Base-by-base conservation (phyloP, 805 yeast species). In the Candida oleophila region DNA sequence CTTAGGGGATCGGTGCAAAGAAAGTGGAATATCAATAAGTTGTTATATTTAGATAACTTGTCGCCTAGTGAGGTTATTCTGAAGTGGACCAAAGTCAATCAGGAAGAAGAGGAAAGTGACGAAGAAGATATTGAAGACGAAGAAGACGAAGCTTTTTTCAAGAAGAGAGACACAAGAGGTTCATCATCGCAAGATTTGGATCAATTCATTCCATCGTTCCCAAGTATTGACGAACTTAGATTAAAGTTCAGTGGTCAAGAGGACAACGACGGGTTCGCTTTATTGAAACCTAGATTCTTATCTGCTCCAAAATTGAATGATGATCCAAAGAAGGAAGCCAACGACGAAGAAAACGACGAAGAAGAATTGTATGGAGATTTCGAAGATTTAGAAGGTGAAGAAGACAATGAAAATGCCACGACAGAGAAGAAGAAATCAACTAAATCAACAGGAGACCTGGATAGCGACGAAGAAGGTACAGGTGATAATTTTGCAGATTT, bases 21-120 rank as follows among this genome's bases (percentile, higher is more conserved):
- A 74, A 66, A 71, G 48, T 88, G 95, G 91, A 88, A 92, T 63
- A 80, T 92, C 50, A 83, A 85, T 55, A 88, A 87, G 59, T 69
- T 92, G 46, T 70, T 94, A 3, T 92, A 94, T 64, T 76, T 87
- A 80, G 82, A 85, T 47, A 85, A 88, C 54, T 74, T 89, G 37
- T 80, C 82, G 11, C 91, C 97, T 0, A 73, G 68, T 1, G 94
- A 86, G 52, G 94, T 78, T 30, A 71, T 89, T 41, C 71, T 69
- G 36, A 78, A 91, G 65, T 88, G 95, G 95, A 80, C 65, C 53
- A 73, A 77, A 55, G 75, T 72, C 35, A 64, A 57, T 1, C 71
- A 68, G n/a, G 72, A 70, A 8, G 73, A 68, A 3, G 74, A 71
- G 3, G 69, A 66, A 4, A 65, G 73, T 55, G 66, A 64, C 22